Base-by-base conservation (phyloP, 2,329 filamentous ascomycete genomes). In the Purpureocillium takamizusanense region DNA sequence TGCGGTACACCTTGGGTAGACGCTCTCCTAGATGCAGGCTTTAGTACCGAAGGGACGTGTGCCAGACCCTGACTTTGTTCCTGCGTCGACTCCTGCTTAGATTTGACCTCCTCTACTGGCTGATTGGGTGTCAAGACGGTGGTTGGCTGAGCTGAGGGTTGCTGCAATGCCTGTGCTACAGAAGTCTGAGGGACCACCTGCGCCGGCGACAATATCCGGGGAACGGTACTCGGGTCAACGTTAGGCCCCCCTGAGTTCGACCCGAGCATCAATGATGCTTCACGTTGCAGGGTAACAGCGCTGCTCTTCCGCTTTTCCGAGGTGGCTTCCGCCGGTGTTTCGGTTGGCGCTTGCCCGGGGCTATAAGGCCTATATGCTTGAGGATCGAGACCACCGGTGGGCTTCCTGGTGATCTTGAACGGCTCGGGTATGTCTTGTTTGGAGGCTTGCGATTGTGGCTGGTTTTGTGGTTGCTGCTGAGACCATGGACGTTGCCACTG, bases 201-300 rank as follows among this genome's bases (percentile, higher is more conserved):
- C 15, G 51, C 45, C 1, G 49, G 52, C n/a, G 49, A 47, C 1
- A 56, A 44, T 1, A 46, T 44, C 31, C 43, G 39, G 13, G 53
- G 52, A 11, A 48, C 45, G n/a, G 43, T 42, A 12, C 42, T 35
- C 5, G 42, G 45, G 2, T 46, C 40, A 4, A 56, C 42, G 25
- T 47, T 41, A 12, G 47, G 39, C 4, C 47, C 44, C 5, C 41
- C 39, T 8, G 49, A 41, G 14, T 48, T 51, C 9, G 38, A 10
- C 7, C 48, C 50, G 32, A 48, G 42, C 41, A 51, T 48, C 13
- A 57, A 36, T 0, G 50, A 51, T 1, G 38, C 48, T 3, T 52
- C 50, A 4, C 51, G 52, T 12, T 55, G 50, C 21, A 60, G 39
- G 3, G 51, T 50, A 27, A 13, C 27, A 4, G 13, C n/a, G 7